Evolutionary conservation across 148 eudicot species (phyloP), one percentile per base, ranked within the genome.

Genomic region (Euryodendron excelsum): DNA sequence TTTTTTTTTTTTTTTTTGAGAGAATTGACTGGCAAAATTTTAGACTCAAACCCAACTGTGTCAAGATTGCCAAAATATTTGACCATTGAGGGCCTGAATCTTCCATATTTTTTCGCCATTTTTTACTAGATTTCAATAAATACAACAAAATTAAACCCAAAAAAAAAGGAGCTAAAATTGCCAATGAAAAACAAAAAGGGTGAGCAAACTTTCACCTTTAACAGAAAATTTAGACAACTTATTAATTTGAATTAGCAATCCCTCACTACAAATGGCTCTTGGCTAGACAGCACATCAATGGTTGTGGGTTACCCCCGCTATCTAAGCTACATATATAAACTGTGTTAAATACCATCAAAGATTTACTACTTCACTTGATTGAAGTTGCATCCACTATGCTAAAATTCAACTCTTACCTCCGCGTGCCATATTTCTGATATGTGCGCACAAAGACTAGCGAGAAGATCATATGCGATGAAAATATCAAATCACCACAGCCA

Each of bases 381-480:
- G 36, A 30, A 72, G 52, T 52, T 20, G 44, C 56, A 72, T 50
- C 23, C 13, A 31, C 60, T 11, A 31, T 15, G 2, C 34, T 4
- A 31, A 31, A 31, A 41, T 30, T 52, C 23, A 20, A 72, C 44
- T 20, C 45, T 33, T 87, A 96, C 99, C 98, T 96, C 63, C 79
- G 86, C 64, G 93, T 81, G 36, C 99, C 99, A 74, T 93, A 96
- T 84, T 91, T 96, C 20, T 93, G 95, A 84, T 93, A 96, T 18
- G 99, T 93, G 74, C 99, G 93, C 85, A 96, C 87, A 86, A 91
- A 93, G 64, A 90, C 92, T 25, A 93, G 92, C 34, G 98, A 77
- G 83, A 96, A 96, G 83, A 96, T 96, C 99, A 96, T 96, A 81
- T 96, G 99, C 25, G 99, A 96, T 25, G 99, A 96, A 83, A 96